phyloP scores from a whole-genome alignment of 805 yeast species.

The Ogataea methanolica region DNA sequence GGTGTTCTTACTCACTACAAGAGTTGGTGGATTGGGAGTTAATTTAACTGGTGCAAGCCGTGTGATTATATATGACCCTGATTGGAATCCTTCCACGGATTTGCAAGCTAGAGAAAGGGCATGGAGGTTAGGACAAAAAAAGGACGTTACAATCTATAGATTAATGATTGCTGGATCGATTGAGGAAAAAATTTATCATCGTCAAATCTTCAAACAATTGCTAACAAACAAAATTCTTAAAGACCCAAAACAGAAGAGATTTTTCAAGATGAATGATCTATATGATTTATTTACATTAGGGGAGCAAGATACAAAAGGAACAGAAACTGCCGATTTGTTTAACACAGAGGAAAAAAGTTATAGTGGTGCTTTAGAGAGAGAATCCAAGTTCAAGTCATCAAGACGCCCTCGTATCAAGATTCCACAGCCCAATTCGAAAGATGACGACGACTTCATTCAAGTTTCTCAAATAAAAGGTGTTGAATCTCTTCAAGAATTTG shows the following conservation, averaged over 20 bases:
- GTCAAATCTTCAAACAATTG: conserved; percentile 94
- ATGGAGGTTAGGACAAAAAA: conserved; percentile 94
- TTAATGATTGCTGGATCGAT: conserved; percentile 93
- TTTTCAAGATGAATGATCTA: conserved; percentile 87
- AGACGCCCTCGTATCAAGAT: conserved; percentile 2
- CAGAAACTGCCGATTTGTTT: conserved; percentile 66
- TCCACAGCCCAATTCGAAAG: conserved; percentile 17
- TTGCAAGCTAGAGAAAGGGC: conserved; percentile 96
- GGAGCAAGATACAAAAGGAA: conserved; percentile 60
- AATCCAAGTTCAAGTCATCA: conserved; percentile 26
- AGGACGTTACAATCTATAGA: conserved; percentile 85
- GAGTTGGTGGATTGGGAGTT: conserved; percentile 95
- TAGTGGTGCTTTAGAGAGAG: conserved; percentile 31
- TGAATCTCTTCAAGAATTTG: conserved; percentile 61
- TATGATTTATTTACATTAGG: conserved; percentile 87
- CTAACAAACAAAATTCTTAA: conserved; percentile 88
- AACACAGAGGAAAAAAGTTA: conserved; percentile 40
- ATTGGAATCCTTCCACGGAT: conserved; percentile 98
- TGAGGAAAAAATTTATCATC: conserved; percentile 93
- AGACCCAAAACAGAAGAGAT: conserved; percentile 91
- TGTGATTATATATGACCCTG: conserved; percentile 93
- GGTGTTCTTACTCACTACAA: conserved; percentile 81
- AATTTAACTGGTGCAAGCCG: conserved; percentile 93
- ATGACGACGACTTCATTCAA: conserved; percentile 61
- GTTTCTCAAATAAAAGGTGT: conserved; percentile 70